A percentile compares a stretch with the other conserved stretches of the same genome.
These are phyloP conservation scores for Geranomyces michiganensis DNA, from an alignment of 192 early-diverging fungal species.

Conservation along the genomic window DNA sequence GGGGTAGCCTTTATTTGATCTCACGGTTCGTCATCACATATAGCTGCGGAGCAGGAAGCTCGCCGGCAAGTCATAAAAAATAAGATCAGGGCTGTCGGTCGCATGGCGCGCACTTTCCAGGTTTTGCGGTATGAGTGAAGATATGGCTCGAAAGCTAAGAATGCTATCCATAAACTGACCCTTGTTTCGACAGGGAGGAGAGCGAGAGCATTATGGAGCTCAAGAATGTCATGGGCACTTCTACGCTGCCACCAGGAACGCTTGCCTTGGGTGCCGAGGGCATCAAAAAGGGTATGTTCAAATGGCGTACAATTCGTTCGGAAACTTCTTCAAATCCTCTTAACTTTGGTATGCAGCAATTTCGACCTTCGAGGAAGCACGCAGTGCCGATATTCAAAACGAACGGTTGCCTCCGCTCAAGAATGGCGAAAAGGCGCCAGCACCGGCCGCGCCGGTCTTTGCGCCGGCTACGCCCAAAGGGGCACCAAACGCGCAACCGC, in stretches of 20 bases:
- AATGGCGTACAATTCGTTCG: neutral
- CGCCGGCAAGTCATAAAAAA: slow-evolving; percentile 72
- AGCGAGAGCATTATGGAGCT: slow-evolving; percentile 92
- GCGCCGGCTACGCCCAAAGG: slow-evolving; percentile 21
- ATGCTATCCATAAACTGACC: neutral
- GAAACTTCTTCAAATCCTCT: too few species aligned
- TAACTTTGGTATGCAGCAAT: slow-evolving; percentile 60
- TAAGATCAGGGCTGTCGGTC: slow-evolving; percentile 92
- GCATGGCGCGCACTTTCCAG: slow-evolving; percentile 87
- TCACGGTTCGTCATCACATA: neutral
- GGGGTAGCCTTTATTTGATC: too few species aligned
- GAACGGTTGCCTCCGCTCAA: slow-evolving; percentile 82
- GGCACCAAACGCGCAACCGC: neutral
- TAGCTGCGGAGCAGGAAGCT: slow-evolving; percentile 60
- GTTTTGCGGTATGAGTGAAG: slow-evolving; percentile 65
- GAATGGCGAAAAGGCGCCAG: slow-evolving; percentile 43
- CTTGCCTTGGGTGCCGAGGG: slow-evolving; percentile 90
- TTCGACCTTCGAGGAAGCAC: slow-evolving; percentile 90
- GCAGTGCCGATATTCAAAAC: slow-evolving; percentile 87
- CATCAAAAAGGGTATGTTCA: slow-evolving; percentile 75
- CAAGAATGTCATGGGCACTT: slow-evolving; percentile 85
- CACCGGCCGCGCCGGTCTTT: slow-evolving; percentile 54
- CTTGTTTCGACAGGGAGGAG: slow-evolving; percentile 57
- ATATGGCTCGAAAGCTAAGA: neutral
- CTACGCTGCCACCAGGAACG: slow-evolving; percentile 81